Conservation (phyloP, 2,329 filamentous ascomycete species). For the Trichoderma oligosporum region DNA sequence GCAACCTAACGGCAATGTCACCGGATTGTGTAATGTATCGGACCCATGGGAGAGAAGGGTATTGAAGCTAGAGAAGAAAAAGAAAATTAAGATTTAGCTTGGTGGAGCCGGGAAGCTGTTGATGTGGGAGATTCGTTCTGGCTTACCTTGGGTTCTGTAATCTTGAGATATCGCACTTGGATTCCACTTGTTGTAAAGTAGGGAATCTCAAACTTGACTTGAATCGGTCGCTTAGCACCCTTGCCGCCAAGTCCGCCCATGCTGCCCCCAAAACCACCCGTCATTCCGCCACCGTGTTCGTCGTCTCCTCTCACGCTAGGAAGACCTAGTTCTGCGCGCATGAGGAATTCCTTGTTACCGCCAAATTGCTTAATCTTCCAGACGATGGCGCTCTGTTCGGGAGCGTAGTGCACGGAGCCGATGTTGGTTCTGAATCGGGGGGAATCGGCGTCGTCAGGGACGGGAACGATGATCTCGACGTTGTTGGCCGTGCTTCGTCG, state of each 20-base stretch:
- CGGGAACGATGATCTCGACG: slow-evolving; percentile 94
- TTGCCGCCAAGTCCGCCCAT: slow-evolving; percentile 93
- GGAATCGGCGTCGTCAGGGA: slow-evolving; percentile 94
- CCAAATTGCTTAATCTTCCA: slow-evolving; percentile 99
- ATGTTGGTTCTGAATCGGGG: slow-evolving; percentile 97
- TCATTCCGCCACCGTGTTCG: slow-evolving; percentile 95
- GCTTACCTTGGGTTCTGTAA: slow-evolving; percentile 94
- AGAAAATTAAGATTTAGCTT: not conserved
- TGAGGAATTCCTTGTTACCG: slow-evolving; percentile 96
- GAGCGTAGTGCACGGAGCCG: slow-evolving; percentile 93
- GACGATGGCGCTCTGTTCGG: slow-evolving; percentile 94
- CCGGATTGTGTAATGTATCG: slow-evolving; percentile 98
- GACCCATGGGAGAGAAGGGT: slow-evolving; percentile 95
- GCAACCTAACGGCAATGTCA: slow-evolving; percentile 90
- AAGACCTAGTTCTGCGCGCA: slow-evolving; percentile 92
- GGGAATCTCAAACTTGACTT: slow-evolving; percentile 99
- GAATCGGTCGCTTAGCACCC: slow-evolving; percentile 88
- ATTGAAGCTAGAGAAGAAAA: slow-evolving; percentile 69
- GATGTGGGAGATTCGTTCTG: not conserved
- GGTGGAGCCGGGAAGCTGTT: slow-evolving; percentile 15
- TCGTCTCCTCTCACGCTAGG: slow-evolving; percentile 94
- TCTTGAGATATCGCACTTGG: slow-evolving; percentile 97
- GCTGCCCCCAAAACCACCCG: slow-evolving; percentile 90
- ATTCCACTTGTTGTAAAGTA: slow-evolving; percentile 99
- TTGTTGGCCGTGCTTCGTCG: slow-evolving; percentile 97